These are phyloP conservation scores for Pichia sp. DNA, from an alignment of 1,139 yeast genomes.

Conservation along the genomic window DNA sequence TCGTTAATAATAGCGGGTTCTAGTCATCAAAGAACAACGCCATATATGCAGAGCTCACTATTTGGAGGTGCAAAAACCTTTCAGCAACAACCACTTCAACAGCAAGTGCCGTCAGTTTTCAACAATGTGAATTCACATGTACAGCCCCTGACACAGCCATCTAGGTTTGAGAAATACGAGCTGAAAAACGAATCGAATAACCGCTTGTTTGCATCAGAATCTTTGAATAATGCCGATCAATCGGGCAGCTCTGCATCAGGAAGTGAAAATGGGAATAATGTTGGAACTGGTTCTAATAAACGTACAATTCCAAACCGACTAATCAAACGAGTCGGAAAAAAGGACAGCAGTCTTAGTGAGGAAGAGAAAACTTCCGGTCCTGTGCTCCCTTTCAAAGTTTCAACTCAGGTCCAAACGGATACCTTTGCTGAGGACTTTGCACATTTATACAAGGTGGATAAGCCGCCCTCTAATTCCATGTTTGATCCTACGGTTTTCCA, in stretches of 20 bases:
- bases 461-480: constrained; percentile 60
- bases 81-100: constrained; percentile 14
- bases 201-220: constrained; percentile 1
- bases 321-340: constrained; percentile 38
- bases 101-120: constrained; percentile 6
- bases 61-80: neutral
- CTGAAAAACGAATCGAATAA: constrained; percentile 10
- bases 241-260: constrained; percentile 18
- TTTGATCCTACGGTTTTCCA: constrained; percentile 48
- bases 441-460: constrained; percentile 34
- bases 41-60: too few species aligned
- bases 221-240: constrained; percentile 26
- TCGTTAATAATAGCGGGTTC: neutral
- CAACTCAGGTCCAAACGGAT: constrained; percentile 25
- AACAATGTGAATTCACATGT: neutral
- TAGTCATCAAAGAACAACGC: constrained; percentile 9
- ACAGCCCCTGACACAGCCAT: constrained; percentile 14
- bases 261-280: constrained; percentile 21
- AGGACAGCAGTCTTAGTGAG: constrained; percentile 16
- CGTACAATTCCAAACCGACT: constrained; percentile 53
- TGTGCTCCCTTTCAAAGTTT: constrained; percentile 25
- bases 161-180: constrained; percentile 23
- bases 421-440: constrained; percentile 24
- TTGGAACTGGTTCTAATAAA: constrained; percentile 21
- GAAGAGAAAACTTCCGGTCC: constrained; percentile 22